phyloP scores from a whole-genome alignment of 2,329 filamentous ascomycete species.

The Zopfia rhizophila region DNA sequence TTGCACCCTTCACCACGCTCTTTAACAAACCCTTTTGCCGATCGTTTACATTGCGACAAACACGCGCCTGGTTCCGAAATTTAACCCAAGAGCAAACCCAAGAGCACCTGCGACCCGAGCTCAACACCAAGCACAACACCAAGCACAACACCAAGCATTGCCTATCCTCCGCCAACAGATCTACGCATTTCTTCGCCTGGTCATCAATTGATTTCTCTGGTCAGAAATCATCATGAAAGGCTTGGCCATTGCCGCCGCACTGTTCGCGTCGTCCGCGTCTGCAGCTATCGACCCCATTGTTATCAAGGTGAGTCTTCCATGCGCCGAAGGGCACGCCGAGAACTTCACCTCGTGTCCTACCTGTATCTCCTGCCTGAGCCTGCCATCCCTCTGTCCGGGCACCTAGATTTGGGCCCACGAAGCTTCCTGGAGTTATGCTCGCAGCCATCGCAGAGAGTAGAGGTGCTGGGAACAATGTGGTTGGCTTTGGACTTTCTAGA shows the following conservation, averaged over 20 bases:
- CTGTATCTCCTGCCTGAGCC: no score
- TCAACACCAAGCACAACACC: neutral
- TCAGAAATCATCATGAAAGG: conserved; percentile 60
- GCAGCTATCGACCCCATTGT: conserved; percentile 72
- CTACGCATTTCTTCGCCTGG: conserved; percentile 27
- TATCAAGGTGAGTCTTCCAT: conserved; percentile 68
- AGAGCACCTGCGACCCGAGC: no score
- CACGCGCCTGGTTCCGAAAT: no score
- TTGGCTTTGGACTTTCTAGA: no score
- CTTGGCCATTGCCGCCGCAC: conserved; percentile 61
- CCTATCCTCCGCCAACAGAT: conserved; percentile 15
- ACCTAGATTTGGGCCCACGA: no score
- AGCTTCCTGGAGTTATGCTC: no score
- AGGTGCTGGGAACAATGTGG: no score
- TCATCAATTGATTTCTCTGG: conserved; percentile 28
- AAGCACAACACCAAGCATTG: conserved; percentile 32
- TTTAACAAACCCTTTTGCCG: no score
- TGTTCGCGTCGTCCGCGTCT: conserved; percentile 60
- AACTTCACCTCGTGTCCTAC: conserved; percentile 8
- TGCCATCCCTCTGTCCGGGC: neutral
- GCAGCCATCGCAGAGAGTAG: no score
- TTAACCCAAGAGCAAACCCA: no score
- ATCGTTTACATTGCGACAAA: no score
- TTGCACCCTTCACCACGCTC: conserved; percentile 30
- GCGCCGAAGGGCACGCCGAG: conserved; percentile 7